Evolutionary conservation across 306 rosid species (phyloP).

Genomic region (Trifolium fragiferum): DNA sequence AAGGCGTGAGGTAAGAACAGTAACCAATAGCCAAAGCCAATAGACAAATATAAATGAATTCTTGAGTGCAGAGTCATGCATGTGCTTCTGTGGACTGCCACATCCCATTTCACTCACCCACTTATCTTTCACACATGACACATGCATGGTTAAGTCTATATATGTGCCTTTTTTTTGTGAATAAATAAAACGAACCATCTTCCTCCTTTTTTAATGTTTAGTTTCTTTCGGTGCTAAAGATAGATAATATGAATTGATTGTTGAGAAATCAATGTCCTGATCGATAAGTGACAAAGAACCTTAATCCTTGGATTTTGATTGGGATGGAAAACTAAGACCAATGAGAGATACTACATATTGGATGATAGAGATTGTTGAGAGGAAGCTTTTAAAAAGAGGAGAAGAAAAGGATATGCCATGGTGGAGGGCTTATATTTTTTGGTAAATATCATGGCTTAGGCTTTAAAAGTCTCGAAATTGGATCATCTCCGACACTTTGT

Average conservation of each 20-base stretch:
- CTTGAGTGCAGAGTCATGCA: slow-evolving; percentile 42
- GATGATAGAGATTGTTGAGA: neutral
- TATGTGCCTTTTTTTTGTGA: slow-evolving; percentile 35
- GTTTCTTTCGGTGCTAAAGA: slow-evolving; percentile 29
- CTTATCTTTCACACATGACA: slow-evolving; percentile 20
- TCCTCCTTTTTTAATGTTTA: slow-evolving; percentile 28
- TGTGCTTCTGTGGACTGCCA: slow-evolving; percentile 47
- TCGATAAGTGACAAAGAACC: neutral
- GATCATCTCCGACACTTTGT: no score
- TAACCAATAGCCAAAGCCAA: slow-evolving; percentile 33
- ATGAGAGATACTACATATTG: neutral
- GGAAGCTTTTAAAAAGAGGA: neutral
- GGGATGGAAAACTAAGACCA: slow-evolving; percentile 13
- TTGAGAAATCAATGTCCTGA: neutral
- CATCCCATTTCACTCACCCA: slow-evolving; percentile 10
- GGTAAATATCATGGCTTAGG: no score
- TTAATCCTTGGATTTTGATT: slow-evolving; percentile 39
- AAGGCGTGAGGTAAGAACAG: slow-evolving; percentile 45
- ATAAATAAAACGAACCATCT: slow-evolving; percentile 28
- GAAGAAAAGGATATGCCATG: no score
- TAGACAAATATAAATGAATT: slow-evolving; percentile 42
- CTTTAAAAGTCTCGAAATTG: no score
- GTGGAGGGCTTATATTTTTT: no score
- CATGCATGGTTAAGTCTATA: slow-evolving; percentile 36
- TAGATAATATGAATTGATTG: neutral